Evolutionary conservation across 805 yeast species (phyloP).

Genomic region (Ogataea corticis): DNA sequence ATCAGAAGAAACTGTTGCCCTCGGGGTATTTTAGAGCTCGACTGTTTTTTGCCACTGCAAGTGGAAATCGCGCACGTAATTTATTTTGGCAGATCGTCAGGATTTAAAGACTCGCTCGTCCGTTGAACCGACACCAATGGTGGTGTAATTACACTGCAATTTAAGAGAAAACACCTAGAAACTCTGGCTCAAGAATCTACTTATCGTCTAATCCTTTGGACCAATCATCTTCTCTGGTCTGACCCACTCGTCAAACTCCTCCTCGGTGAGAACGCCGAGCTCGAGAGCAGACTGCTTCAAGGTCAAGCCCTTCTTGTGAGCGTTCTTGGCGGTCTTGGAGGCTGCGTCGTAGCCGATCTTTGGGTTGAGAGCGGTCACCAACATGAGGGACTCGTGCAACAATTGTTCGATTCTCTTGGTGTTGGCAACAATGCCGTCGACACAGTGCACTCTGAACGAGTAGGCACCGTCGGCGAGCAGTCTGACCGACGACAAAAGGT

Average conservation of each 20-base stretch:
- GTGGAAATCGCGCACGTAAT: neutral
- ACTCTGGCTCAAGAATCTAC: too few relatives aligned
- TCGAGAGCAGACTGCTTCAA: constrained; percentile 93
- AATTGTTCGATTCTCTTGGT: constrained; percentile 81
- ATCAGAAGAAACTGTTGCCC: neutral
- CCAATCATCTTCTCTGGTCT: constrained; percentile 98
- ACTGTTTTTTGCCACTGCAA: neutral
- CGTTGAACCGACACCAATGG: neutral
- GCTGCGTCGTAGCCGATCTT: constrained; percentile 98
- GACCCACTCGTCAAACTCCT: constrained; percentile 95
- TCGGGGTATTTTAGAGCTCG: neutral
- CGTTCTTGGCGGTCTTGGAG: constrained; percentile 97
- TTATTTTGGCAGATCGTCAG: constrained; percentile 1
- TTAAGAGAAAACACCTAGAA: too few relatives aligned
- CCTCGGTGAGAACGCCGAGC: constrained; percentile 76
- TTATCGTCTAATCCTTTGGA: constrained; percentile 58
- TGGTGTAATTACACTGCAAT: too few relatives aligned
- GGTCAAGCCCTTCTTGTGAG: constrained; percentile 96
- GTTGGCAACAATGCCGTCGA: constrained; percentile 91
- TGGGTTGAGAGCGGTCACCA: constrained; percentile 97
- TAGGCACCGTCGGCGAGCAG: constrained; percentile 84
- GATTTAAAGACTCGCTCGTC: too few relatives aligned
- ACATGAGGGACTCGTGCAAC: constrained; percentile 93
- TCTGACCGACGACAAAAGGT: constrained; percentile 84
- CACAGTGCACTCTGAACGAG: constrained; percentile 94